These are phyloP conservation scores for Metschnikowia shivogae DNA, from an alignment of 805 yeast genomes.

Conservation along the genomic window DNA sequence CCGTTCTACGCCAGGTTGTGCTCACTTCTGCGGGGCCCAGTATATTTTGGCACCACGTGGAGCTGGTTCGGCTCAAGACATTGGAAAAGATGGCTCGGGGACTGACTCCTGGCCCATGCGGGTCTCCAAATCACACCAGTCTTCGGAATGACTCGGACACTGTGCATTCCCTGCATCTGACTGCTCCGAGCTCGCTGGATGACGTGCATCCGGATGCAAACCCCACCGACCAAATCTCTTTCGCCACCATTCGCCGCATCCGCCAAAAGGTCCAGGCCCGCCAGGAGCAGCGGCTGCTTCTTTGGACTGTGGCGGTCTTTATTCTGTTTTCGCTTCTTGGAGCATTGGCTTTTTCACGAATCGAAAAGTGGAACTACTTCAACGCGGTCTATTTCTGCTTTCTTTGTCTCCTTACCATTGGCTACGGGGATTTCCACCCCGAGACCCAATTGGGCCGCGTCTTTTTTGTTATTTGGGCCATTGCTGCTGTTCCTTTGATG, in stretches of 20 bases:
- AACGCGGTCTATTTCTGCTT: slow-evolving; percentile 72
- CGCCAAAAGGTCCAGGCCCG: slow-evolving; percentile 36
- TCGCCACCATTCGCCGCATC: slow-evolving; percentile 52
- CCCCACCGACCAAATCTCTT: slow-evolving; percentile 30
- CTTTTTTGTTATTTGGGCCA: slow-evolving; percentile 75
- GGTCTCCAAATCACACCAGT: neutral
- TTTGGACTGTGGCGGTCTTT: slow-evolving; percentile 42
- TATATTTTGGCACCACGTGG: slow-evolving; percentile 62
- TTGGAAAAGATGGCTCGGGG: slow-evolving; percentile 21
- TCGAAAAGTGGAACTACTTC: slow-evolving; percentile 73
- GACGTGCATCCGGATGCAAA: slow-evolving; percentile 11
- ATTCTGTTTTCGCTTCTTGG: slow-evolving; percentile 69
- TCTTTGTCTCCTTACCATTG: slow-evolving; percentile 73
- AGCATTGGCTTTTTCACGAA: slow-evolving; percentile 53
- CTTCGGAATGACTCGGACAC: neutral
- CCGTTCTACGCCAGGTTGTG: slow-evolving; percentile 64
- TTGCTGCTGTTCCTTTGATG: slow-evolving; percentile 83
- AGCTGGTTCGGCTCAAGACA: slow-evolving; percentile 40
- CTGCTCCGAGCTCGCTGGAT: slow-evolving; percentile 28
- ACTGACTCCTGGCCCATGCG: neutral
- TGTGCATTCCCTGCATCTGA: no score
- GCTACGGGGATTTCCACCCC: slow-evolving; percentile 79
- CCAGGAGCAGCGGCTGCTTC: slow-evolving; percentile 39
- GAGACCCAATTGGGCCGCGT: slow-evolving; percentile 59
- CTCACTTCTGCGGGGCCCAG: slow-evolving; percentile 59